phyloP scores from a whole-genome alignment of 257 asterid genomes.

The Gardenia jasminoides region DNA sequence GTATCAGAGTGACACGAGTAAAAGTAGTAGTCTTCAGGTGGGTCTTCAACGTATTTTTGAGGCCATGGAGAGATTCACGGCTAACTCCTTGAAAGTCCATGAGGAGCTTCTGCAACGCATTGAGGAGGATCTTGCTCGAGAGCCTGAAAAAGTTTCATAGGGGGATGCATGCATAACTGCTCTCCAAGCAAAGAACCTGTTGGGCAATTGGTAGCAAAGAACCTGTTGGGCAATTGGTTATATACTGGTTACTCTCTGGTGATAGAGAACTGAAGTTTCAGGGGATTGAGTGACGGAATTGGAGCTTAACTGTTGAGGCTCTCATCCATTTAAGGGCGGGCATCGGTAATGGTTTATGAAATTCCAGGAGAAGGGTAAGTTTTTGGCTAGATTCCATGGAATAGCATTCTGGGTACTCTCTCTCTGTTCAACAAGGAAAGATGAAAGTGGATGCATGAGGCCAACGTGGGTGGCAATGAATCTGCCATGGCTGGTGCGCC shows the following conservation, averaged over 20 bases:
- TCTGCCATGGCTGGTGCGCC: neutral
- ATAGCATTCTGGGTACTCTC: neutral
- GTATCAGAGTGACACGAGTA: conserved; percentile 80
- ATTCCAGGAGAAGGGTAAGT: neutral
- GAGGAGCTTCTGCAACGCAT: conserved; percentile 81
- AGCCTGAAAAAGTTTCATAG: conserved; percentile 39
- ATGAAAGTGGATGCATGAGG: neutral
- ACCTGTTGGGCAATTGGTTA: neutral
- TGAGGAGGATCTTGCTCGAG: conserved; percentile 63
- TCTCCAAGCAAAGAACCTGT: neutral
- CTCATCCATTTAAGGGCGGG: neutral
- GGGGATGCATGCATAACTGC: neutral
- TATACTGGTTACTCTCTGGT: neutral
- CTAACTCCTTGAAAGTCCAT: conserved; percentile 58
- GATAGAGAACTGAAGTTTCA: neutral
- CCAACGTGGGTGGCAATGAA: neutral
- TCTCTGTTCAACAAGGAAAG: neutral
- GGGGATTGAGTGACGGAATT: neutral
- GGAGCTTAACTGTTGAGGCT: neutral
- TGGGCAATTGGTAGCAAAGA: neutral
- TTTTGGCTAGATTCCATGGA: neutral
- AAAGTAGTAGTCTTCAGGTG: conserved; percentile 64
- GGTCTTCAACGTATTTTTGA: conserved; percentile 75
- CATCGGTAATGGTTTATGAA: neutral
- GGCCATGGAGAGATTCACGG: conserved; percentile 81